Percentiles rank a stretch among this genome's conserved stretches.
Conservation (phyloP, 441 rosid species). For the Melastoma candidum region DNA sequence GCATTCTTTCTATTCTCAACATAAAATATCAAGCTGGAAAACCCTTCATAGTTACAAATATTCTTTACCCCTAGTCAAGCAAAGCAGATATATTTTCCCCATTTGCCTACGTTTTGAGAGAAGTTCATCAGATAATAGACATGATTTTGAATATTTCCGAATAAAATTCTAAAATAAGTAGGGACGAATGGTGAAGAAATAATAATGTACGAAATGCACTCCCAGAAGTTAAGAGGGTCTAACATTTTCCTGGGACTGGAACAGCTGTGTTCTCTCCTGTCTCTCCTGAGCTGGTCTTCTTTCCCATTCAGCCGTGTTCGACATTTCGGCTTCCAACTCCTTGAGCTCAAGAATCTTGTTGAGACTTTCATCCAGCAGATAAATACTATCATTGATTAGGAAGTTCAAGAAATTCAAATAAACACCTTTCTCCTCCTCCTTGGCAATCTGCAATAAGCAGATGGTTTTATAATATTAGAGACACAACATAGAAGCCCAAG, state of each 20-base stretch:
- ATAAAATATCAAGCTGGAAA: too few relatives aligned
- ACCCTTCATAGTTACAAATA: too few relatives aligned
- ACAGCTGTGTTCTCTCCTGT: conserved; percentile 88
- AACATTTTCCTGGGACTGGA: conserved; percentile 95
- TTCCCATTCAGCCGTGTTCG: conserved; percentile 88
- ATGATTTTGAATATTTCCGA: too few relatives aligned
- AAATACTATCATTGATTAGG: conserved; percentile 94
- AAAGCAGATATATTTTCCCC: too few relatives aligned
- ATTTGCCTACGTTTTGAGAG: too few relatives aligned
- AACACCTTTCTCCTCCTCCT: conserved; percentile 98
- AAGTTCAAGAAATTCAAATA: conserved; percentile 96
- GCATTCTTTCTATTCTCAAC: too few relatives aligned
- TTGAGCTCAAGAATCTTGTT: conserved; percentile 95
- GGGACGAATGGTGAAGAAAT: too few relatives aligned
- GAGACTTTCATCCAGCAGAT: conserved; percentile 96
- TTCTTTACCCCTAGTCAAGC: too few relatives aligned
- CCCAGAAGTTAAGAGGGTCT: conserved; percentile 13
- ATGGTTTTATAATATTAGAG: conserved; percentile 3
- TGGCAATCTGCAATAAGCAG: conserved; percentile 68
- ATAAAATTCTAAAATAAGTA: too few relatives aligned
- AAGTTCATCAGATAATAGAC: too few relatives aligned
- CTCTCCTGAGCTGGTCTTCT: conserved; percentile 88
- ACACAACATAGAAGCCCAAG: too few relatives aligned
- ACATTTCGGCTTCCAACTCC: conserved; percentile 95
- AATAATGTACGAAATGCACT: too few relatives aligned